Percentiles rank a stretch among this genome's conserved stretches.
These are phyloP conservation scores for Fragaria ananassa DNA, from an alignment of 306 rosid species.

Conservation along the genomic window DNA sequence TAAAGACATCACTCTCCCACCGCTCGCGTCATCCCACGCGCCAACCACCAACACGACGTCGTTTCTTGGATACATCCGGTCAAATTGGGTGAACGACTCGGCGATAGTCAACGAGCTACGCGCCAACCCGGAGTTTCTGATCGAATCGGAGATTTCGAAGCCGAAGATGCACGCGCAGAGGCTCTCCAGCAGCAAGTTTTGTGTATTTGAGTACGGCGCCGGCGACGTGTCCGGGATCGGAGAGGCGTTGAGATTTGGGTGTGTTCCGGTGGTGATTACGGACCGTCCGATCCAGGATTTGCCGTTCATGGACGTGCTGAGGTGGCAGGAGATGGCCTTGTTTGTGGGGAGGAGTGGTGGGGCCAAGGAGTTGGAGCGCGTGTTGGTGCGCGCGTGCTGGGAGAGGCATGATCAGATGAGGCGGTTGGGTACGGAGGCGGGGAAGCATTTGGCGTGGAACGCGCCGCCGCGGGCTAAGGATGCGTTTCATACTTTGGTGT, in stretches of 20 bases:
- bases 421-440: slow-evolving; percentile 41
- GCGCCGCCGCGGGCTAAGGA: slow-evolving; percentile 48
- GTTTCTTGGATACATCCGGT: slow-evolving; percentile 31
- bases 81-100: slow-evolving; percentile 19
- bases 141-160: slow-evolving; percentile 39
- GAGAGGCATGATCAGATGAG: slow-evolving; percentile 31
- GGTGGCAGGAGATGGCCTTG: slow-evolving; percentile 64
- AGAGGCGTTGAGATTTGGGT: slow-evolving; percentile 51
- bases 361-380: slow-evolving; percentile 25
- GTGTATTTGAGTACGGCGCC: slow-evolving; percentile 40
- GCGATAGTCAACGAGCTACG: slow-evolving; percentile 23
- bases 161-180: slow-evolving; percentile 17
- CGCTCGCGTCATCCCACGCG: slow-evolving; percentile 1
- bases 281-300: slow-evolving; percentile 48
- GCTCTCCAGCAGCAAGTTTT: slow-evolving; percentile 36
- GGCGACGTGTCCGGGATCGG: slow-evolving; percentile 47
- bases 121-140: slow-evolving; percentile 27
- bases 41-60: slow-evolving; percentile 6
- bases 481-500: slow-evolving; percentile 63
- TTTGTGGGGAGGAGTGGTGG: slow-evolving; percentile 32
- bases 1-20: slow-evolving; percentile 62
- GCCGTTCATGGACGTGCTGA: slow-evolving; percentile 69
- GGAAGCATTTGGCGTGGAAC: slow-evolving; percentile 67
- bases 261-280: slow-evolving; percentile 57
- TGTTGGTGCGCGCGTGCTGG: slow-evolving; percentile 28